A percentile compares a stretch with the other conserved stretches of the same genome.
phyloP scores from a whole-genome alignment of 176 grass and related monocot genomes.

The Aegilops longissima region DNA sequence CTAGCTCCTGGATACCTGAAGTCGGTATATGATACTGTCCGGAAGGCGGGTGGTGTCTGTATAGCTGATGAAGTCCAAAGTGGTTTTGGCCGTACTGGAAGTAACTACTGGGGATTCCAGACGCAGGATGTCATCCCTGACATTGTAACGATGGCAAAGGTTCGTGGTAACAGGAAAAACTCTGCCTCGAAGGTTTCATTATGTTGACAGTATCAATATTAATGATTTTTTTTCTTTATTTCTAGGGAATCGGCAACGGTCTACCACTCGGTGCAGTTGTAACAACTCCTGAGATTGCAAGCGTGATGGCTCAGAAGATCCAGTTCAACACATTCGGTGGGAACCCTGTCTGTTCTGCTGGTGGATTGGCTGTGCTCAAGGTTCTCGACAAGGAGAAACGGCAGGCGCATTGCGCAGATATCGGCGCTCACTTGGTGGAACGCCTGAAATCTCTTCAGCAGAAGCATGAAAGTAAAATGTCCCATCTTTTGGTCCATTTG shows the following conservation, averaged over 20 bases:
- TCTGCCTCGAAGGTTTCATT: neutral
- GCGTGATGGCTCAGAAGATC: constrained; percentile 81
- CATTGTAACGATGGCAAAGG: constrained; percentile 98
- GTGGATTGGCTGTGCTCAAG: constrained; percentile 86
- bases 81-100: constrained; percentile 93
- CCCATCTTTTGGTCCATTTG: neutral
- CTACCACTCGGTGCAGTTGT: constrained; percentile 92
- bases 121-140: constrained; percentile 87
- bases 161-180: neutral
- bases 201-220: neutral
- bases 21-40: constrained; percentile 75
- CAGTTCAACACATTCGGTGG: constrained; percentile 96
- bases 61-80: constrained; percentile 99
- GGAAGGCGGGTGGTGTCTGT: constrained; percentile 85
- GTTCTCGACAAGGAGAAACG: constrained; percentile 96
- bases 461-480: constrained; percentile 83
- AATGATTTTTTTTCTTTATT: constrained; percentile 1
- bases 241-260: constrained; percentile 92
- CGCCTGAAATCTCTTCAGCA: constrained; percentile 79
- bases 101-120: constrained; percentile 97
- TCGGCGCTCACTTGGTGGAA: constrained; percentile 81
- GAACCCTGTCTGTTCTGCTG: constrained; percentile 94
- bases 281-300: constrained; percentile 87
- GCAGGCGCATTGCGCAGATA: constrained; percentile 70
- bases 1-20: constrained; percentile 94